A percentile compares a stretch with the other conserved stretches of the same genome.
These are phyloP conservation scores for Rhodofomes roseus DNA, from an alignment of 1,284 basidiomycete species.

Conservation along the genomic window DNA sequence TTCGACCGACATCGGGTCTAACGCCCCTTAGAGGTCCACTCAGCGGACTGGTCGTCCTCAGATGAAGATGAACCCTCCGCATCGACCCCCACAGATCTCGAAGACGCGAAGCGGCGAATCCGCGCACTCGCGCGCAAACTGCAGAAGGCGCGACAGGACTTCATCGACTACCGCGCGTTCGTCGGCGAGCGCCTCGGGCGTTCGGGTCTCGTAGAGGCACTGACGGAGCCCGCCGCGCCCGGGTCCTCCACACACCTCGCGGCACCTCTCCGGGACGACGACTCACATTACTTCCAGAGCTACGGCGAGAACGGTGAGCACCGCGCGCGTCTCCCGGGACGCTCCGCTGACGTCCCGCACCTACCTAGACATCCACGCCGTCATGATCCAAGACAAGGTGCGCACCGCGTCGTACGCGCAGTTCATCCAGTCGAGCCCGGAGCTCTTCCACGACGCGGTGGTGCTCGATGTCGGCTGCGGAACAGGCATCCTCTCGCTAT, in stretches of 20 bases:
- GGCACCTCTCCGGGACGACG: conserved; percentile 63
- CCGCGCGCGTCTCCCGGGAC: background rate
- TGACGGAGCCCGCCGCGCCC: conserved; percentile 34
- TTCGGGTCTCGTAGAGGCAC: conserved; percentile 38
- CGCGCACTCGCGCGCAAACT: conserved; percentile 51
- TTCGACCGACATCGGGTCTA: background rate
- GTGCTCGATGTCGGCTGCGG: conserved; percentile 97
- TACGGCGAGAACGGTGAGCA: conserved; percentile 86
- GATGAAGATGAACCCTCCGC: conserved; percentile 40
- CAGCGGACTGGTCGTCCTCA: conserved; percentile 75
- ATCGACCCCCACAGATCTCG: conserved; percentile 26
- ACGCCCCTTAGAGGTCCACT: conserved; percentile 44
- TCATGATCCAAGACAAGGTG: conserved; percentile 87
- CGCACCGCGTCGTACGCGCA: conserved; percentile 91
- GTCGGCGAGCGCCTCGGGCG: conserved; percentile 49
- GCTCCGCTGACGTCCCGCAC: background rate
- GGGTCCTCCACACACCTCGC: conserved; percentile 24
- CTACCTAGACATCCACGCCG: conserved; percentile 65
- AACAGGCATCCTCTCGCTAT: conserved; percentile 89
- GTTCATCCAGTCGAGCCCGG: conserved; percentile 86
- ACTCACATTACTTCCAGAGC: conserved; percentile 92
- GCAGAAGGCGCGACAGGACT: conserved; percentile 45
- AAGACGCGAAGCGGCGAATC: conserved; percentile 42
- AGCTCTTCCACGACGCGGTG: conserved; percentile 79
- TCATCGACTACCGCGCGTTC: conserved; percentile 57